phyloP scores from a whole-genome alignment of 1,284 basidiomycete genomes.

The Pholiota adiposa region DNA sequence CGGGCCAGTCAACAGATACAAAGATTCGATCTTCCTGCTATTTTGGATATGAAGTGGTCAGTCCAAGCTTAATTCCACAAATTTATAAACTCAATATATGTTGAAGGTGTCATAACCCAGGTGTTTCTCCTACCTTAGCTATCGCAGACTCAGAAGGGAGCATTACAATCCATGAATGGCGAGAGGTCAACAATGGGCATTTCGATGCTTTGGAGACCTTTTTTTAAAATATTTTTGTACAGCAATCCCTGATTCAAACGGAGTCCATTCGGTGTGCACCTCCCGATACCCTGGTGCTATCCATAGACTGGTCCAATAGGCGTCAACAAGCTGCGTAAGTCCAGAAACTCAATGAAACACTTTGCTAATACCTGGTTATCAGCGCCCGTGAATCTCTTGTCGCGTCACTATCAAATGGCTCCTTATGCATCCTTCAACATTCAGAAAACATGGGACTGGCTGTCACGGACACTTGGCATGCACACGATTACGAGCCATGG shows the following conservation, averaged over 20 bases:
- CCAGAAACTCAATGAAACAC: background rate
- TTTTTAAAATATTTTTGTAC: conserved; percentile 17
- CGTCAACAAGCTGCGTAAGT: conserved; percentile 37
- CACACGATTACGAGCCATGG: conserved; percentile 97
- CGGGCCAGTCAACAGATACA: conserved; percentile 63
- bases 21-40: conserved; percentile 75
- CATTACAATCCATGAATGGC: conserved; percentile 66
- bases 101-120: conserved; percentile 60
- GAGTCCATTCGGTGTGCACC: conserved; percentile 63
- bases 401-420: conserved; percentile 82
- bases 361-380: conserved; percentile 2
- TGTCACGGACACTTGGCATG: conserved; percentile 72
- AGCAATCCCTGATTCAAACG: conserved; percentile 50
- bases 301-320: conserved; percentile 87
- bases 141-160: conserved; percentile 87
- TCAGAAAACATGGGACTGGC: conserved; percentile 45
- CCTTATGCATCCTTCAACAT: conserved; percentile 62
- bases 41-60: conserved; percentile 95
- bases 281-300: conserved; percentile 74
- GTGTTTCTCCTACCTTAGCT: conserved; percentile 54
- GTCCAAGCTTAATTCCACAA: background rate
- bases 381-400: conserved; percentile 65
- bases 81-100: background rate
- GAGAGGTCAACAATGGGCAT: conserved; percentile 45
- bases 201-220: background rate